A percentile compares a stretch with the other conserved stretches of the same genome.
These are phyloP conservation scores for Aechmea fasciata DNA, from an alignment of 176 grass and related monocot species.

Conservation along the genomic window DNA sequence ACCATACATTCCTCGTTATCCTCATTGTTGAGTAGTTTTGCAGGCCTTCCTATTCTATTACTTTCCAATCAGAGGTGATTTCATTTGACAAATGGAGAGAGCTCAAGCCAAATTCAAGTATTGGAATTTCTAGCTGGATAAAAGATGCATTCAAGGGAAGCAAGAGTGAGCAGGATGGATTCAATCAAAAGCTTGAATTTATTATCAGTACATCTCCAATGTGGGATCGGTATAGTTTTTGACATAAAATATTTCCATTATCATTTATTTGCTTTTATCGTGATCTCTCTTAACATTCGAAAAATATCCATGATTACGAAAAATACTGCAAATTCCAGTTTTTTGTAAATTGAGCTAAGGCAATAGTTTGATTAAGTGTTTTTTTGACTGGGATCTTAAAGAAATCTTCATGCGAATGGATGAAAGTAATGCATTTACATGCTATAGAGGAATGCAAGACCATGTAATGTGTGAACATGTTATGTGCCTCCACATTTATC, in stretches of 20 bases:
- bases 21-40: slow-evolving; percentile 5
- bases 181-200: slow-evolving; percentile 57
- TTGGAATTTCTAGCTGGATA: slow-evolving; percentile 75
- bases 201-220: slow-evolving; percentile 85
- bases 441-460: too few relatives aligned
- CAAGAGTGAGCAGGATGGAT: slow-evolving; percentile 51
- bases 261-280: neutral
- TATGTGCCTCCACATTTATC: too few relatives aligned
- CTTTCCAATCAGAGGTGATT: slow-evolving; percentile 52
- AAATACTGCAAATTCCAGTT: neutral
- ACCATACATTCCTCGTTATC: slow-evolving; percentile 12
- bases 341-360: neutral
- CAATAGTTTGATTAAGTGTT: too few relatives aligned
- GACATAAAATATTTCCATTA: neutral
- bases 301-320: neutral
- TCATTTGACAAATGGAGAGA: slow-evolving; percentile 61
- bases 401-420: too few relatives aligned
- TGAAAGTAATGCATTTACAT: too few relatives aligned
- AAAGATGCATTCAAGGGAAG: slow-evolving; percentile 72
- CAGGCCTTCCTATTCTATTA: slow-evolving; percentile 62
- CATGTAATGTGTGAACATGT: too few relatives aligned
- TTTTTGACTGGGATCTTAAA: too few relatives aligned
- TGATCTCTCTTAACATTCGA: neutral
- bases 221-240: slow-evolving; percentile 70
- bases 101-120: slow-evolving; percentile 49